Conservation (phyloP, 768 basidiomycete species). For the Podaxis pistillaris region DNA sequence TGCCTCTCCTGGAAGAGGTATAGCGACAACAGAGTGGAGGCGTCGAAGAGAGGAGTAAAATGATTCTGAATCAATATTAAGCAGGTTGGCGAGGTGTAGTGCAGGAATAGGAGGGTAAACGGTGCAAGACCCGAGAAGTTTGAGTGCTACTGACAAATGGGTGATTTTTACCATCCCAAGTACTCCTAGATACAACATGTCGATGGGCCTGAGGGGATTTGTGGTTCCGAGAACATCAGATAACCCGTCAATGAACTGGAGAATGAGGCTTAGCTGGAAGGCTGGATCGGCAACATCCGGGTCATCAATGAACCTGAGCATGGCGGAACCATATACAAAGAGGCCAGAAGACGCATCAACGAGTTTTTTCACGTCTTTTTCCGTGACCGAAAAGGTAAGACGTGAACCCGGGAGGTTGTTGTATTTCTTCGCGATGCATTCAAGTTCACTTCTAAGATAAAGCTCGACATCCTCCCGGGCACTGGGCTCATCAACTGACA, state of each 20-base stretch:
- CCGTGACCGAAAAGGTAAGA: not conserved
- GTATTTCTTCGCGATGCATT: not conserved
- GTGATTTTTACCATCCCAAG: not conserved
- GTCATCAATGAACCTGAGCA: conserved; percentile 17
- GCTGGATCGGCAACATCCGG: not conserved
- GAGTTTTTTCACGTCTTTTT: not conserved
- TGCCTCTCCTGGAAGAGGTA: not conserved
- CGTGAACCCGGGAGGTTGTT: not conserved
- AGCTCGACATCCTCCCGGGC: not conserved
- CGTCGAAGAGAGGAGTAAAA: not conserved
- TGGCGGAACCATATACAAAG: conserved; percentile 14
- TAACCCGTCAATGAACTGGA: not conserved
- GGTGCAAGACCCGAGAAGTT: not conserved
- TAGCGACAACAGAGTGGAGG: not conserved
- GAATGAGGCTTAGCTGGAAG: not conserved
- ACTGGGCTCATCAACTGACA: not conserved
- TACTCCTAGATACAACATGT: not conserved
- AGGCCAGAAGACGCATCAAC: conserved; percentile 14
- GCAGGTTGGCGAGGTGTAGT: not conserved
- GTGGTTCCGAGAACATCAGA: too few relatives aligned
- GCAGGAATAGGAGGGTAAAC: not conserved
- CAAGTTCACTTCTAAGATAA: not conserved
- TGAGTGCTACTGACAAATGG: not conserved
- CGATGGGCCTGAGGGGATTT: not conserved
- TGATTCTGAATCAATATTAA: not conserved